These are phyloP conservation scores for Sugiyamaella mastotermitis DNA, from an alignment of 805 yeast genomes.

Conservation along the genomic window DNA sequence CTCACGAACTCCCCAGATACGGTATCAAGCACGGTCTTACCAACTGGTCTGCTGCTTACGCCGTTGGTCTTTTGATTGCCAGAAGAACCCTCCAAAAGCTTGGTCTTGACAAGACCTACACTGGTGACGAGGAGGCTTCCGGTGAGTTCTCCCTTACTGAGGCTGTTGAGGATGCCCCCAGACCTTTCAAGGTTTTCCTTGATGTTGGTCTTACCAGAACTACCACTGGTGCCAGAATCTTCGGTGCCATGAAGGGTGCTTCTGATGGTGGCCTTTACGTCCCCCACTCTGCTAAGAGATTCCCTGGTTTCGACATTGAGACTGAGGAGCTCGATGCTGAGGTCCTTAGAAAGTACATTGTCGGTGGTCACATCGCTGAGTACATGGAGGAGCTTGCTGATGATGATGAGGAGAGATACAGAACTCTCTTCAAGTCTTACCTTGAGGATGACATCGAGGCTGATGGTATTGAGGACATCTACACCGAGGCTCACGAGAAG, in stretches of 20 bases:
- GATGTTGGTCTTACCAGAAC: conserved; percentile 99
- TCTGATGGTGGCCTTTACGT: conserved; percentile 99
- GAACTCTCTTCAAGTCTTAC: conserved; percentile 92
- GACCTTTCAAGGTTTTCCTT: conserved; percentile 99
- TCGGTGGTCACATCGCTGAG: conserved; percentile 99
- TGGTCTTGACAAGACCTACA: conserved; percentile 96
- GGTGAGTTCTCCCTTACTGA: conserved; percentile 98
- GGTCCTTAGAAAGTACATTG: conserved; percentile 95
- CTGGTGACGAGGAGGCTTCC: conserved; percentile 98
- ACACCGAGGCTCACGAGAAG: conserved; percentile 87
- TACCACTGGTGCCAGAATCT: conserved; percentile 99
- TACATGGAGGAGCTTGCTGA: conserved; percentile 99
- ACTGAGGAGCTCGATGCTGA: conserved; percentile 97
- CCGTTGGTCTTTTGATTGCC: conserved; percentile 96
- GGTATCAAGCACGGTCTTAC: conserved; percentile 98
- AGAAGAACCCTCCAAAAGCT: conserved; percentile 98
- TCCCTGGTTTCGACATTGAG: conserved; percentile 99
- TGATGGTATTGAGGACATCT: conserved; percentile 92
- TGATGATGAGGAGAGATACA: conserved; percentile 99
- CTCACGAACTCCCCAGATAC: conserved; percentile 97
- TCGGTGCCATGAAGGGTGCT: conserved; percentile 99
- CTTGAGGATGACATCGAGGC: conserved; percentile 96
- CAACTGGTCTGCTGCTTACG: conserved; percentile 99
- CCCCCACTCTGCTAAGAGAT: conserved; percentile 99
- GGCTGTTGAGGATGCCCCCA: conserved; percentile 99